A percentile compares a stretch with the other conserved stretches of the same genome.
Evolutionary conservation across 768 basidiomycete genomes (phyloP).

Genomic region (Clavaria fumosa): DNA sequence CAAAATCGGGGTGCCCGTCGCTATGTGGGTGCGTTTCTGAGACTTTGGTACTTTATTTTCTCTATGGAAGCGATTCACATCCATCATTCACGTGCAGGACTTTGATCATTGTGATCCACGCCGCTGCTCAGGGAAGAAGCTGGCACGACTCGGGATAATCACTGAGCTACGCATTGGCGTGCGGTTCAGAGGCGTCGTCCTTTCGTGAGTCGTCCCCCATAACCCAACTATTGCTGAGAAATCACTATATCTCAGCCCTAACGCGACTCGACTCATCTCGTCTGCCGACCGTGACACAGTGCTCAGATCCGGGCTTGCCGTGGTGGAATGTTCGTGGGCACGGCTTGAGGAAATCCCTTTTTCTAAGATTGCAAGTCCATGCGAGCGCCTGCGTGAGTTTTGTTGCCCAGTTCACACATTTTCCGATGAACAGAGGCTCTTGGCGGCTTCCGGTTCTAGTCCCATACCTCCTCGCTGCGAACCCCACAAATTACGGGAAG

Average conservation of each 20-base stretch:
- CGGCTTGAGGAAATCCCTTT: constrained; percentile 91
- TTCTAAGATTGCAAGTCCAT: constrained; percentile 79
- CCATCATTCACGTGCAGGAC: constrained; percentile 38
- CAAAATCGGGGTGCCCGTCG: constrained; percentile 57
- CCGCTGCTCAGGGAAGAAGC: constrained; percentile 70
- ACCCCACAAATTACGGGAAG: constrained; percentile 96
- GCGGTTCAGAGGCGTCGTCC: constrained; percentile 80
- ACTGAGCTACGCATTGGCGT: constrained; percentile 71
- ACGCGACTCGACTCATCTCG: constrained; percentile 62
- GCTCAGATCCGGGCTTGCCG: constrained; percentile 62
- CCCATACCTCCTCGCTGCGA: constrained; percentile 88
- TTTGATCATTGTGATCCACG: constrained; percentile 96
- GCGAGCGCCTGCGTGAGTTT: constrained; percentile 74
- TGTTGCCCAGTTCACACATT: not conserved
- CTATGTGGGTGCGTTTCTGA: constrained; percentile 80
- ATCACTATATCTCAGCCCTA: constrained; percentile 41
- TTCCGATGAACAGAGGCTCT: not conserved
- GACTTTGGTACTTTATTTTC: not conserved
- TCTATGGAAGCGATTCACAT: not conserved
- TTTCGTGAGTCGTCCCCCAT: constrained; percentile 53
- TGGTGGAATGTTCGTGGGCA: constrained; percentile 99
- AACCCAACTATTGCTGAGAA: not conserved
- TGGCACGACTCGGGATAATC: constrained; percentile 73
- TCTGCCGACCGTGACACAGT: constrained; percentile 79
- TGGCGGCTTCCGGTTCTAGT: constrained; percentile 31